Evolutionary conservation across 495 filamentous ascomycete genomes (phyloP).

Genomic region (Penicillium riverlandense): DNA sequence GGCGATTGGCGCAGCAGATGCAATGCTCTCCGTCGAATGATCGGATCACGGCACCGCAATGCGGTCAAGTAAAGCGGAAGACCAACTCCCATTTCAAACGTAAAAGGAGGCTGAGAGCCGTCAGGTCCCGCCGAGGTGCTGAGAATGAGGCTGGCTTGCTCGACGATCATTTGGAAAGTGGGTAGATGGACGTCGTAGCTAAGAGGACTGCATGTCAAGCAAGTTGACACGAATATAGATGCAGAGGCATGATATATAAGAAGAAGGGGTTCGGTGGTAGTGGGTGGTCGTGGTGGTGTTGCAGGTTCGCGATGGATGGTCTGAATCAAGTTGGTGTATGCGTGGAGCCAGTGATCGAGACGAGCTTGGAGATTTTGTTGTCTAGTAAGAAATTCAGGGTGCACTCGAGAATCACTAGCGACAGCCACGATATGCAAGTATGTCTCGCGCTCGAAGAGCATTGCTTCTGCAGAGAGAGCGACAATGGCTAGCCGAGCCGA

Average conservation of each 20-base stretch:
- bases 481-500: constrained; percentile 10
- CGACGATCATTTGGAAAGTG: constrained; percentile 24
- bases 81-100: not conserved
- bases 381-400: not conserved
- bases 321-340: constrained; percentile 2
- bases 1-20: too few relatives aligned
- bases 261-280: constrained; percentile 6
- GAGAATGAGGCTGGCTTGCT: constrained; percentile 15
- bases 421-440: not conserved
- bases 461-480: constrained; percentile 8
- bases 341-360: constrained; percentile 3
- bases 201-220: constrained; percentile 8
- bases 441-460: constrained; percentile 16
- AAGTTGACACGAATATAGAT: constrained; percentile 7
- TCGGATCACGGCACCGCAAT: too few relatives aligned
- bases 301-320: not conserved
- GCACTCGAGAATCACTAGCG: not conserved
- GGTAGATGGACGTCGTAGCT: constrained; percentile 15
- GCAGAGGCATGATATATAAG: constrained; percentile 4
- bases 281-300: not conserved
- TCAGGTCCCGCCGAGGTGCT: constrained; percentile 7
- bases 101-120: constrained; percentile 6
- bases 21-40: too few relatives aligned
- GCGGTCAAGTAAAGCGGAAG: too few relatives aligned
- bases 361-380: constrained; percentile 4